These are phyloP conservation scores for Boletus rufocinnamomeus DNA, from an alignment of 768 basidiomycete genomes.

Conservation along the genomic window DNA sequence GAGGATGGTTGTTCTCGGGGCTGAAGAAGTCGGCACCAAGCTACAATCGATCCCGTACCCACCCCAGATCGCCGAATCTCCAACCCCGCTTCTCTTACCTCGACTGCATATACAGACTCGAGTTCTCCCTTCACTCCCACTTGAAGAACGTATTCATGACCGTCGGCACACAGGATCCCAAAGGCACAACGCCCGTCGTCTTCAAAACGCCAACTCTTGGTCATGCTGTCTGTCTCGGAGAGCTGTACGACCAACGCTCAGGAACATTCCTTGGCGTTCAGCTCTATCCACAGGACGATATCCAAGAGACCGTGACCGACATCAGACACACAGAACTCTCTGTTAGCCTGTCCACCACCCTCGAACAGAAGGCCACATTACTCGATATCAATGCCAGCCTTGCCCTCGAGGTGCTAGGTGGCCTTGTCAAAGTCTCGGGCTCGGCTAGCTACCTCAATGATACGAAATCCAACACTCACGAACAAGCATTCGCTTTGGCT, in stretches of 20 bases:
- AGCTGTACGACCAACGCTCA: background rate
- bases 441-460: background rate
- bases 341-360: background rate
- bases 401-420: background rate
- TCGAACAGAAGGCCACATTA: background rate
- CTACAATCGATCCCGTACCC: background rate
- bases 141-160: background rate
- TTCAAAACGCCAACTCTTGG: background rate
- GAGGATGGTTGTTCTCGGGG: background rate
- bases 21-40: background rate
- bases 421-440: background rate
- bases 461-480: background rate
- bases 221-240: background rate
- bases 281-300: background rate
- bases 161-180: rapidly evolving
- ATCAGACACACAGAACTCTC: background rate
- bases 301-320: background rate
- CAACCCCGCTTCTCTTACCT: background rate
- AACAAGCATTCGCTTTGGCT: background rate
- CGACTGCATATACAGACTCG: background rate
- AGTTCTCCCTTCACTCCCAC: background rate
- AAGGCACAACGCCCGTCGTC: background rate
- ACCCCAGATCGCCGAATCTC: background rate
- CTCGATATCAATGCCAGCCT: background rate
- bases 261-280: background rate